Evolutionary conservation across 176 grass and related monocot species (phyloP).

Genomic region (Rhynchospora breviuscula): DNA sequence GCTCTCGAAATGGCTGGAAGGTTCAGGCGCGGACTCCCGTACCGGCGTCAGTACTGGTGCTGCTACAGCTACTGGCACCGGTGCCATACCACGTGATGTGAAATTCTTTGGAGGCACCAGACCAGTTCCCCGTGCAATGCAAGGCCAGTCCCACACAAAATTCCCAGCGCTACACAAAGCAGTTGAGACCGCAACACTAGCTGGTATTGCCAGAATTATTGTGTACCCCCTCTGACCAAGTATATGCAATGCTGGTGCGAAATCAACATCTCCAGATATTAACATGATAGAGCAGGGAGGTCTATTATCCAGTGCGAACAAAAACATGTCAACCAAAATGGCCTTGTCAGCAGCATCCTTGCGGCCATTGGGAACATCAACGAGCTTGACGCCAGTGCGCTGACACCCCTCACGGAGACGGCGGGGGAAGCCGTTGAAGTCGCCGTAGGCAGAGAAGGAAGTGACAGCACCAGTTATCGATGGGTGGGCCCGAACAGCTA

Average conservation of each 20-base stretch:
- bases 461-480: conserved; percentile 65
- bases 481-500: conserved; percentile 66
- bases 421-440: conserved; percentile 91
- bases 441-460: conserved; percentile 81
- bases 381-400: conserved; percentile 48
- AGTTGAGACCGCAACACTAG: conserved; percentile 30
- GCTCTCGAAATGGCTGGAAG: background rate
- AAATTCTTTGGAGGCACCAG: conserved; percentile 25
- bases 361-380: conserved; percentile 54
- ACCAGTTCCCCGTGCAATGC: conserved; percentile 24
- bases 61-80: background rate
- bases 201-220: conserved; percentile 39
- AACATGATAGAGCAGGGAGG: conserved; percentile 45
- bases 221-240: conserved; percentile 44
- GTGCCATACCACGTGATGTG: background rate
- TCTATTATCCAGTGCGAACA: conserved; percentile 45
- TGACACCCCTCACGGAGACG: conserved; percentile 90
- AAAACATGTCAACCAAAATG: conserved; percentile 50
- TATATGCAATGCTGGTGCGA: conserved; percentile 50
- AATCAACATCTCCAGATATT: conserved; percentile 49
- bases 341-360: conserved; percentile 60
- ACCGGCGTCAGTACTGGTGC: background rate
- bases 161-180: conserved; percentile 32
- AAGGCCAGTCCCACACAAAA: conserved; percentile 45
- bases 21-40: background rate